These are phyloP conservation scores for Cronartium ribicola DNA, from an alignment of 1,284 basidiomycete species.

Conservation along the genomic window DNA sequence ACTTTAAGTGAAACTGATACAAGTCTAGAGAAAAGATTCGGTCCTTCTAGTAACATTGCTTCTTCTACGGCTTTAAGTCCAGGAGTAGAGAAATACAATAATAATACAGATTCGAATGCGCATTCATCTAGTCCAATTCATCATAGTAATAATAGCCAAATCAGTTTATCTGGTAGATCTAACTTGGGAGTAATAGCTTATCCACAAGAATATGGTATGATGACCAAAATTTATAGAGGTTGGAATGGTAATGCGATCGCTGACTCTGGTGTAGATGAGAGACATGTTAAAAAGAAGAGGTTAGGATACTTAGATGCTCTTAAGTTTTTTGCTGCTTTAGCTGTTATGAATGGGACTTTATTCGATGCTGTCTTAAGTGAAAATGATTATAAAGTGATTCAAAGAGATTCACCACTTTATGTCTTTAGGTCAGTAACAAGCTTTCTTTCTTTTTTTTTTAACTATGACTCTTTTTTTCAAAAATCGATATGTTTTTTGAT, in stretches of 20 bases:
- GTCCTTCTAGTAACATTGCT: not conserved
- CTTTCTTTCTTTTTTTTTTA: too few relatives aligned
- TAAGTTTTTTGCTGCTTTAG: slow-evolving; percentile 50
- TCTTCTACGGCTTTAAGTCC: slow-evolving; percentile 9
- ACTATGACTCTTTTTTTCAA: not conserved
- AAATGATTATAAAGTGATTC: slow-evolving; percentile 47
- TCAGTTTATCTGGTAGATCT: slow-evolving; percentile 8
- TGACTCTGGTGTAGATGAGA: slow-evolving; percentile 26
- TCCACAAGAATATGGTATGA: slow-evolving; percentile 10
- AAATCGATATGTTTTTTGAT: not conserved
- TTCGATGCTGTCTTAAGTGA: slow-evolving; percentile 48
- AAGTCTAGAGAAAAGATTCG: slow-evolving; percentile 4
- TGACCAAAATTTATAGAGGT: slow-evolving; percentile 25
- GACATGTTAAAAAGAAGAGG: slow-evolving; percentile 43
- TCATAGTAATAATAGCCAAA: slow-evolving; percentile 11
- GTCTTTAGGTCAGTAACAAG: slow-evolving; percentile 46
- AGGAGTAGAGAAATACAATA: slow-evolving; percentile 10
- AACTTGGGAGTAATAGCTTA: slow-evolving; percentile 5
- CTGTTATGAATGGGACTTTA: slow-evolving; percentile 51
- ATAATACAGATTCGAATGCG: slow-evolving; percentile 7
- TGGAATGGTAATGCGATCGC: slow-evolving; percentile 36
- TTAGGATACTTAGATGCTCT: slow-evolving; percentile 51
- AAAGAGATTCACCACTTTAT: slow-evolving; percentile 49
- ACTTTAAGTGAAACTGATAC: slow-evolving; percentile 4
- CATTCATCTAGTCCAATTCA: slow-evolving; percentile 8